Conservation (phyloP, 495 filamentous ascomycete species). For the Apodospora peruviana region DNA sequence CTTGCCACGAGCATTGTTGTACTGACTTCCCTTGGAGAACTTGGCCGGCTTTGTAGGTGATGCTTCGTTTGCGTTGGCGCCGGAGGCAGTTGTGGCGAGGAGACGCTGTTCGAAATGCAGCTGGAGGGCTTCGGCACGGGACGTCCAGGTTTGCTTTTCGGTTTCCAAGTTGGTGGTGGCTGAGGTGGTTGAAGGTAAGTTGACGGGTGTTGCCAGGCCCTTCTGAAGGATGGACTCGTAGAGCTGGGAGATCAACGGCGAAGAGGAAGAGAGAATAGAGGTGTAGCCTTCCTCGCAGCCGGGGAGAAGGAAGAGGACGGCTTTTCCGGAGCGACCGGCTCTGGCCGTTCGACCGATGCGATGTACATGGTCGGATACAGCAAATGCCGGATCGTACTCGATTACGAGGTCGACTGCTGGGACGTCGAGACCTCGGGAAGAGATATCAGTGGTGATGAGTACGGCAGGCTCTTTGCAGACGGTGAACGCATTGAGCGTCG, state of each 20-base stretch:
- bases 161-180: conserved; percentile 6
- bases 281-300: conserved; percentile 89
- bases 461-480: conserved; percentile 60
- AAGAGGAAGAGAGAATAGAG: conserved; percentile 52
- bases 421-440: conserved; percentile 88
- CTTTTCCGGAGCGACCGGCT: conserved; percentile 82
- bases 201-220: conserved; percentile 41
- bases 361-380: conserved; percentile 84
- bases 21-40: conserved; percentile 14
- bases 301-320: conserved; percentile 81
- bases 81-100: conserved; percentile 20
- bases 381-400: conserved; percentile 93
- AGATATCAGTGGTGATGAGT: conserved; percentile 90
- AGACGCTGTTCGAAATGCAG: conserved; percentile 45
- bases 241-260: conserved; percentile 29
- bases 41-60: conserved; percentile 17
- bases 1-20: background rate
- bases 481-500: conserved; percentile 75
- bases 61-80: conserved; percentile 7
- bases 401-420: conserved; percentile 90
- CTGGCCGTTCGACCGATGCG: conserved; percentile 92
- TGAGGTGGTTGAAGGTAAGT: conserved; percentile 26
- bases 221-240: conserved; percentile 50
- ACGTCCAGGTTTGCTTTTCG: conserved; percentile 34
- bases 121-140: conserved; percentile 42